Base-by-base conservation (phyloP, 2,329 filamentous ascomycete genomes). In the Uncinocarpus reesii region DNA sequence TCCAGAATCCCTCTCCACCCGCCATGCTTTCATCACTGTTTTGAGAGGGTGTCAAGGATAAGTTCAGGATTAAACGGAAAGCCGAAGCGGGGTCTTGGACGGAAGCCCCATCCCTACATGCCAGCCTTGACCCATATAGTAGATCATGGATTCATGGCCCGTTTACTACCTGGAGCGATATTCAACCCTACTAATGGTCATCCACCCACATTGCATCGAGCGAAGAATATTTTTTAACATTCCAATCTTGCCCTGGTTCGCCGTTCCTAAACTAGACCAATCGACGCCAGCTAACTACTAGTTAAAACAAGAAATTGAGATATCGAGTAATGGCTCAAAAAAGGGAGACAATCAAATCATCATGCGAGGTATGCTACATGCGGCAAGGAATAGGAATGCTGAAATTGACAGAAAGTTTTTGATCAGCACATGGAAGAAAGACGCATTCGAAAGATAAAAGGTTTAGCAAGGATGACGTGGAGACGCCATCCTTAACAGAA, bases 401-500 rank as follows among this genome's bases (percentile, higher is more conserved):
- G 48, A 36, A 42, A 11, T 24, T 28, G 28, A 32, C n/a, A 28
- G 7, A 26, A 28, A 23, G n/a, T 15, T 32, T 43, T 34, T 10
- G 18, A 18, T 32, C 6, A 31, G 41, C n/a, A 38, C 18, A 37
- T 28, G 34, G 42, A 52, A 59, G 59, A 62, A 65, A 63, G 48
- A 50, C 49, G 53, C 51, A 46, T 48, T 52, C 48, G 51, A 38
- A 44, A 51, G 52, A 6, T 5, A 36, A 49, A 37, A 55, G 56
- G 64, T 60, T 65, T 35, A 26, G 58, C 55, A 56, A 55, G 58
- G 61, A 60, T 64, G 66, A 58, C 64, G 63, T 64, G 62, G 58
- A 63, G 60, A 54, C 54, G 60, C 57, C 56, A 68, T 73, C 71
- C 71, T 73, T 38, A 31, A 18, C 2, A n/a, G 10, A 11, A 37